phyloP scores from a whole-genome alignment of 768 basidiomycete genomes.

The Asterophora parasitica region DNA sequence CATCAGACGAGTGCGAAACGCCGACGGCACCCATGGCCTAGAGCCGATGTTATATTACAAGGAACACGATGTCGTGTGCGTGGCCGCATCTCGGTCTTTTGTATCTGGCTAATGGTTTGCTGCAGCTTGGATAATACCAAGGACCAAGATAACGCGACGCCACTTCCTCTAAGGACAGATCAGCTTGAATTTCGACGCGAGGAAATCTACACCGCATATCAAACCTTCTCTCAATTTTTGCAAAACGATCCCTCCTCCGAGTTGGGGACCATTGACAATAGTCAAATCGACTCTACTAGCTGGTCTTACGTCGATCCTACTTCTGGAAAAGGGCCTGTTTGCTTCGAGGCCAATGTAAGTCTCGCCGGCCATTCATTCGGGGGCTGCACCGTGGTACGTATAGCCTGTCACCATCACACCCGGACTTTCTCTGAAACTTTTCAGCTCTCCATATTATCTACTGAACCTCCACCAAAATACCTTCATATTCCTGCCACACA shows the following conservation, averaged over 20 bases:
- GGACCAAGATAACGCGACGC: conserved; percentile 18
- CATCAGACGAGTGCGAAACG: conserved; percentile 31
- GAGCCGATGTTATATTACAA: conserved; percentile 46
- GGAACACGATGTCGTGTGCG: conserved; percentile 53
- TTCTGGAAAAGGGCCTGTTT: conserved; percentile 23
- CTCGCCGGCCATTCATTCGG: conserved; percentile 45
- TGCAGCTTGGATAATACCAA: conserved; percentile 26
- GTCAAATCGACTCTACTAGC: conserved; percentile 31
- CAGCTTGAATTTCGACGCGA: conserved; percentile 67
- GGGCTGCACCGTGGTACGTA: conserved; percentile 41
- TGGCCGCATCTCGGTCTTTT: no score
- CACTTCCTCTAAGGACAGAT: conserved; percentile 53
- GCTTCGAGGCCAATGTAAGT: conserved; percentile 29
- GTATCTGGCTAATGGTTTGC: not conserved
- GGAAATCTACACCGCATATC: conserved; percentile 64
- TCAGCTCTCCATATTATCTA: conserved; percentile 57
- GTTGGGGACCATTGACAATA: conserved; percentile 35
- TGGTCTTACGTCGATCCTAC: conserved; percentile 29
- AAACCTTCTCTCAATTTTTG: conserved; percentile 55
- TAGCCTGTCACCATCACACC: not conserved
- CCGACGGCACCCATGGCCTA: conserved; percentile 22
- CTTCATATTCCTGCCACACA: conserved; percentile 47
- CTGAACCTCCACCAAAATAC: conserved; percentile 36
- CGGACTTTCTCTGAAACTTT: conserved; percentile 5
- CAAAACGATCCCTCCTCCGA: conserved; percentile 26